These are phyloP conservation scores for Hypoxylon sp. DNA, from an alignment of 2,329 filamentous ascomycete species.

Conservation along the genomic window DNA sequence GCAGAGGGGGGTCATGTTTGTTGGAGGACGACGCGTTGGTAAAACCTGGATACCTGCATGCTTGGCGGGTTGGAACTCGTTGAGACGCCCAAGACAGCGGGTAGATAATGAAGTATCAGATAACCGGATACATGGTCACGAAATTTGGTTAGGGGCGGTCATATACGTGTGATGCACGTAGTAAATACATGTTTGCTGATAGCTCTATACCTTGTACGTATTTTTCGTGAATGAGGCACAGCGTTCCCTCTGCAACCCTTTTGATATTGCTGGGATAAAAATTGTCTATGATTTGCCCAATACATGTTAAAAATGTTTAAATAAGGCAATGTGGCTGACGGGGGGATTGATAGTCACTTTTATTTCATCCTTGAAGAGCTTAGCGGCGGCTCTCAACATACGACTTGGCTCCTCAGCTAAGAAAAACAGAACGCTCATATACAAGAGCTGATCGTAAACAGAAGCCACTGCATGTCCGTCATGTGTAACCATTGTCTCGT, in stretches of 20 bases:
- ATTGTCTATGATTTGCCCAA: not conserved
- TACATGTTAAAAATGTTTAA: not conserved
- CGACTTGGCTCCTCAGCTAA: constrained; percentile 4
- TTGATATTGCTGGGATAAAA: not conserved
- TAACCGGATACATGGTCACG: constrained; percentile 14
- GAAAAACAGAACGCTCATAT: not conserved
- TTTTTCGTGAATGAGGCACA: not conserved
- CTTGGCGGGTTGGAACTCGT: constrained; percentile 31
- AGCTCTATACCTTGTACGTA: constrained; percentile 7
- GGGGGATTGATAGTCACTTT: not conserved
- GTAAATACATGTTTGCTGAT: constrained; percentile 11
- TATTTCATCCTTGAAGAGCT: not conserved
- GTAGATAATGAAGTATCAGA: constrained; percentile 26
- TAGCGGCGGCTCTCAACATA: not conserved
- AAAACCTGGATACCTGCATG: constrained; percentile 30
- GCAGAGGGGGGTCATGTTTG: constrained; percentile 39
- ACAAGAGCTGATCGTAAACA: not conserved
- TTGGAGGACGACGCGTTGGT: constrained; percentile 31
- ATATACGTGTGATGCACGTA: not conserved
- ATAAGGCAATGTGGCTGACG: constrained; percentile 11
- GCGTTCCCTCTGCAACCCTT: not conserved
- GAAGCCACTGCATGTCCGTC: not conserved
- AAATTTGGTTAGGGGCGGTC: not conserved
- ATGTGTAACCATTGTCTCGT: no score
- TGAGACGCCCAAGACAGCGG: constrained; percentile 16